Percentiles rank a stretch among this genome's conserved stretches.
Evolutionary conservation across 352 stramenopile species (phyloP).

Genomic region (Pythium diclinum): DNA sequence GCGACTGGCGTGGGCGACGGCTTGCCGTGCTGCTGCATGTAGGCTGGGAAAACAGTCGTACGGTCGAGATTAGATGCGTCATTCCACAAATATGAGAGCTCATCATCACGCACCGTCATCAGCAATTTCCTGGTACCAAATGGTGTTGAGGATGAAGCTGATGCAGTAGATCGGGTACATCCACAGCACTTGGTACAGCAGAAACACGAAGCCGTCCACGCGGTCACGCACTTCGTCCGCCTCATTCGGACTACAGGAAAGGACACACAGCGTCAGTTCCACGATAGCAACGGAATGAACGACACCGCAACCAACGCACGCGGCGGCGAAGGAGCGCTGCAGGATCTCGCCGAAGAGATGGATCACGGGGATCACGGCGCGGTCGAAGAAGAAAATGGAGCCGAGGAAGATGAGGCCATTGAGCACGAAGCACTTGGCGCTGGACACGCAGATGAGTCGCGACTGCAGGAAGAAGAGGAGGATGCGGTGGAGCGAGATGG

Average conservation of each 20-base stretch:
- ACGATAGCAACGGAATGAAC: background rate
- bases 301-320: slow-evolving; percentile 27
- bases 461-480: slow-evolving; percentile 85
- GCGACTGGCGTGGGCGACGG: slow-evolving; percentile 67
- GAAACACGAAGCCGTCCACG: slow-evolving; percentile 81
- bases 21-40: slow-evolving; percentile 79
- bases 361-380: slow-evolving; percentile 81
- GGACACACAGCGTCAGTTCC: background rate
- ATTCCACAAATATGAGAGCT: background rate
- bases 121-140: slow-evolving; percentile 90
- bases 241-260: slow-evolving; percentile 35
- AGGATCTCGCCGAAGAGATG: slow-evolving; percentile 85
- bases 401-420: slow-evolving; percentile 88
- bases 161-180: slow-evolving; percentile 92
- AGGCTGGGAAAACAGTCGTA: slow-evolving; percentile 36
- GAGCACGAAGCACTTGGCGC: slow-evolving; percentile 87
- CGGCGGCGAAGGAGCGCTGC: slow-evolving; percentile 61
- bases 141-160: slow-evolving; percentile 90
- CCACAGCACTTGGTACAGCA: slow-evolving; percentile 87
- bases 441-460: slow-evolving; percentile 79
- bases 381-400: slow-evolving; percentile 89
- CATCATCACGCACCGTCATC: slow-evolving; percentile 59
- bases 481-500: slow-evolving; percentile 83
- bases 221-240: slow-evolving; percentile 73
- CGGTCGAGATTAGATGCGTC: background rate